phyloP scores from a whole-genome alignment of 1,284 basidiomycete genomes.

The Ustilago crameri region DNA sequence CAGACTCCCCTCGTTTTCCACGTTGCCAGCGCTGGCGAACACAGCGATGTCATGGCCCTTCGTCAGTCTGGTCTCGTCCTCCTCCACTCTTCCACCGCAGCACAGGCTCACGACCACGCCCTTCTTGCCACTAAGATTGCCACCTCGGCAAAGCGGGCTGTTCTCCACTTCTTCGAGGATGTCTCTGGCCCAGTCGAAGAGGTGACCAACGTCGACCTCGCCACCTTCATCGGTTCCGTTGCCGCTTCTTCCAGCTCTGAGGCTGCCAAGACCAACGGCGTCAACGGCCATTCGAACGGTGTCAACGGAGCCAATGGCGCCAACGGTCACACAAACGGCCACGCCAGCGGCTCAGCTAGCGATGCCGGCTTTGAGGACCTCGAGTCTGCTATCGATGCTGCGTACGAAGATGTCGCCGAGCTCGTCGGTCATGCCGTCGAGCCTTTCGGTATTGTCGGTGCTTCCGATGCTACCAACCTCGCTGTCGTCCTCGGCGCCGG shows the following conservation, averaged over 20 bases:
- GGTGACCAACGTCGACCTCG: slow-evolving; percentile 67
- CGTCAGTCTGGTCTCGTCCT: slow-evolving; percentile 75
- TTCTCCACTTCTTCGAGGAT: slow-evolving; percentile 82
- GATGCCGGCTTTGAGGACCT: slow-evolving; percentile 49
- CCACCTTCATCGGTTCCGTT: slow-evolving; percentile 41
- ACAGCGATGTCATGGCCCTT: slow-evolving; percentile 74
- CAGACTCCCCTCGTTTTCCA: slow-evolving; percentile 59
- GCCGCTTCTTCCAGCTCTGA: slow-evolving; percentile 63
- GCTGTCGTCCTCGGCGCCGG: slow-evolving; percentile 62
- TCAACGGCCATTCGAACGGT: slow-evolving; percentile 68
- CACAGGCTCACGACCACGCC: slow-evolving; percentile 79
- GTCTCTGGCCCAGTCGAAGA: slow-evolving; percentile 56
- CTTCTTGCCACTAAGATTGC: slow-evolving; percentile 79
- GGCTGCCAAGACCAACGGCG: slow-evolving; percentile 68
- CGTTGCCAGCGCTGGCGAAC: slow-evolving; percentile 70
- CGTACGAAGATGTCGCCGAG: slow-evolving; percentile 53
- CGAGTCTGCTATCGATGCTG: slow-evolving; percentile 48
- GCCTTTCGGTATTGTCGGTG: slow-evolving; percentile 58
- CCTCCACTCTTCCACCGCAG: slow-evolving; percentile 75
- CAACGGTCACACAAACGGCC: slow-evolving; percentile 46
- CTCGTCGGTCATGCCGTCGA: slow-evolving; percentile 55
- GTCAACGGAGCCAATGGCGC: slow-evolving; percentile 56
- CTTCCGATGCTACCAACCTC: slow-evolving; percentile 47
- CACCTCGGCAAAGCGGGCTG: slow-evolving; percentile 73
- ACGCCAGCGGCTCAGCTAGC: slow-evolving; percentile 38